Evolutionary conservation across 305 asterid species (phyloP), one percentile per base, ranked within the genome.

Genomic region (Stenogyne calaminthoides): DNA sequence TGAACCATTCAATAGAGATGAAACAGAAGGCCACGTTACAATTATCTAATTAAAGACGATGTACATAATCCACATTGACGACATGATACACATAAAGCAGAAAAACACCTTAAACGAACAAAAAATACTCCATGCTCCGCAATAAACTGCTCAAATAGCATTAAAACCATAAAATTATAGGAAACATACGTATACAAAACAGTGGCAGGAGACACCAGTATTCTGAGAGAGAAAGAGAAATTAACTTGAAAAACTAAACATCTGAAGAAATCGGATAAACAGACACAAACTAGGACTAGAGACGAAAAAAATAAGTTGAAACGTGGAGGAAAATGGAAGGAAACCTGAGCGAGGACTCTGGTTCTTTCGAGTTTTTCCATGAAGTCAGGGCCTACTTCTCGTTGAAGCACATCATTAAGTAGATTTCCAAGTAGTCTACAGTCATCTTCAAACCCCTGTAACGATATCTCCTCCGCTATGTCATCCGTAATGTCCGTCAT

Each of bases 401-500:
- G 72, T 4, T 89, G 94, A 64, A 95, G 95, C 29, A 95, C 96
- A 72, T 92, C 99, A 19, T 88, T 88, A 40, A 95, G 97, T 36
- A 95, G 92, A 81, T 88, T 90, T 10, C 87, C 89, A 2, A 95
- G 91, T 4, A 92, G 80, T 80, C 88, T 85, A 70, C 89, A 92
- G 78, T 92, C 98, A 85, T 95, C 99, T 66, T 95, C 99, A 76
- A 85, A 95, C 62, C 97, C 91, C 80, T 88, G 98, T 46, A 90
- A 89, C 72, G 97, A 93, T 63, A 92, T 90, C 73, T 95, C 99
- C 81, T 95, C 99, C 2, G 96, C 97, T 74, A 95, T 88, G 71
- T 92, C 99, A 78, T 95, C 99, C 9, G 97, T 95, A 40, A 88
- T 85, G 62, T 95, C 98, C 75, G 97, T 85, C 97, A 92, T 94